A percentile compares a stretch with the other conserved stretches of the same genome.
Conservation (phyloP, 495 filamentous ascomycete genomes). For the Lophium mytilinum region DNA sequence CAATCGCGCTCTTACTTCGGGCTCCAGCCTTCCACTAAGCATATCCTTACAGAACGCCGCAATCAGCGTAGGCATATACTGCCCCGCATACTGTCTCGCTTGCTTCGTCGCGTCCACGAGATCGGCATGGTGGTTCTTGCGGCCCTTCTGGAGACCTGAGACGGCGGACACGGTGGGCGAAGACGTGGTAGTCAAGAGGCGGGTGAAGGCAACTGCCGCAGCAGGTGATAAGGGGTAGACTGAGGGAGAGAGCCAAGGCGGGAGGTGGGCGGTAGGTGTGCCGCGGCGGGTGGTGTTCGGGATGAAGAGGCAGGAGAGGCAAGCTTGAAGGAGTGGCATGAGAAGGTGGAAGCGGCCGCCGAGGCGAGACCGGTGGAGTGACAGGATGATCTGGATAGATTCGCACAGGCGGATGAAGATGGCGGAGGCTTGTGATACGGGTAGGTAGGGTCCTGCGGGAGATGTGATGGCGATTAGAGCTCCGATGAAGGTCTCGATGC, state of each 20-base stretch:
- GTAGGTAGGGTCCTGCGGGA: conserved; percentile 14
- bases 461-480: conserved; percentile 9
- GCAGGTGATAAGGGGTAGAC: conserved; percentile 33
- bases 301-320: conserved; percentile 57
- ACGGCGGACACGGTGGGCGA: conserved; percentile 71
- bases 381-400: conserved; percentile 47
- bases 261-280: conserved; percentile 30
- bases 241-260: conserved; percentile 41
- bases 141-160: conserved; percentile 36
- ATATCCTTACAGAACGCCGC: conserved; percentile 63
- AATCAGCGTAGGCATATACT: conserved; percentile 64
- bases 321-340: conserved; percentile 50
- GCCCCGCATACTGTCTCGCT: conserved; percentile 65
- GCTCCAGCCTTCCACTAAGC: conserved; percentile 46
- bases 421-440: conserved; percentile 39
- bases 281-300: conserved; percentile 45
- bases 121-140: conserved; percentile 28
- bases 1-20: conserved; percentile 59
- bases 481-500: conserved; percentile 12
- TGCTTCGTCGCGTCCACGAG: conserved; percentile 71
- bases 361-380: conserved; percentile 56
- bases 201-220: conserved; percentile 56
- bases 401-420: conserved; percentile 56
- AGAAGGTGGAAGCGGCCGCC: conserved; percentile 66
- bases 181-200: conserved; percentile 68